phyloP scores from a whole-genome alignment of 345 rosid species.

The Excoecaria agallocha region DNA sequence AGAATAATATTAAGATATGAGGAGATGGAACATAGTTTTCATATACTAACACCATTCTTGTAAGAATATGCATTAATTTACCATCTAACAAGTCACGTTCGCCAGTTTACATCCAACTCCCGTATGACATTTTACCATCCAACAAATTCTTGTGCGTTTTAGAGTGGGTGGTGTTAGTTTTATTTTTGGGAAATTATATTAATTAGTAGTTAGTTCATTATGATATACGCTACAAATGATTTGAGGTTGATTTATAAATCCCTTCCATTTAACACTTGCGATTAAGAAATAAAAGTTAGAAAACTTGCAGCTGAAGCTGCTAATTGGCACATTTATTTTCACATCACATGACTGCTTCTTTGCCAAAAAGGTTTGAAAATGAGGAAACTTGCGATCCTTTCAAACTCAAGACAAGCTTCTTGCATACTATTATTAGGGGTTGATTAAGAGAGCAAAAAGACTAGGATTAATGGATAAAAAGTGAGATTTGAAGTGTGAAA shows the following conservation, averaged over 20 bases:
- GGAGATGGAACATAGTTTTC: slow-evolving; percentile 5
- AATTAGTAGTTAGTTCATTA: too few species aligned
- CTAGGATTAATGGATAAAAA: not conserved
- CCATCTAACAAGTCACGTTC: not conserved
- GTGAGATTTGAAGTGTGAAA: not conserved
- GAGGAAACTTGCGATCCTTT: not conserved
- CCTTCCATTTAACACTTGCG: not conserved
- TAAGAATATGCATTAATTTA: not conserved
- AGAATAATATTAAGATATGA: not conserved
- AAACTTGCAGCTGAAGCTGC: slow-evolving; percentile 10
- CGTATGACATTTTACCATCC: not conserved
- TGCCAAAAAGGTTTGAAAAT: not conserved
- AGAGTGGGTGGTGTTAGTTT: too few species aligned
- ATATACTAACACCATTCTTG: not conserved
- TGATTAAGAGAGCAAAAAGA: not conserved
- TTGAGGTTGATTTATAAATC: not conserved
- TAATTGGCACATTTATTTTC: not conserved
- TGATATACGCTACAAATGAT: not conserved
- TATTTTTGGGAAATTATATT: too few species aligned
- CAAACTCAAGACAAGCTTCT: not conserved
- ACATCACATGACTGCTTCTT: not conserved
- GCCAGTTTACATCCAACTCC: not conserved
- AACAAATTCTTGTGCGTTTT: too few species aligned
- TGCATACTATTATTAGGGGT: not conserved
- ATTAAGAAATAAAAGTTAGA: not conserved